A percentile compares a stretch with the other conserved stretches of the same genome.
Conservation (phyloP, 176 grass and related monocot genomes). For the Triticum monococcum region DNA sequence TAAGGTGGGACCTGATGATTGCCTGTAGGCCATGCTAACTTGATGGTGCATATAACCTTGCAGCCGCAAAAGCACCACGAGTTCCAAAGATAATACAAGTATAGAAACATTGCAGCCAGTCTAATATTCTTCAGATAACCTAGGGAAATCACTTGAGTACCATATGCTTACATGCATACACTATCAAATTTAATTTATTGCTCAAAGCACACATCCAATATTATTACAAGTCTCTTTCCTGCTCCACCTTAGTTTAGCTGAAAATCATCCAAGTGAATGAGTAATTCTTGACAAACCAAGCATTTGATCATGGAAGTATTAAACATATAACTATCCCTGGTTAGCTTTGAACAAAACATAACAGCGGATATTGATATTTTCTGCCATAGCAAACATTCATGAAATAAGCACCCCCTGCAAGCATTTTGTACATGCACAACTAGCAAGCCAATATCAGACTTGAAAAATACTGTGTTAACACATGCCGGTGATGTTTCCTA, state of each 20-base stretch:
- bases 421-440: background rate
- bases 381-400: background rate
- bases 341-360: background rate
- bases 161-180: background rate
- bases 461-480: background rate
- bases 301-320: background rate
- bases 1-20: background rate
- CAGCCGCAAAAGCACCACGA: background rate
- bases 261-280: background rate
- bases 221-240: background rate
- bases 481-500: background rate
- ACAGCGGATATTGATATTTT: background rate
- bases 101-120: background rate
- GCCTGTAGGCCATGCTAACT: background rate
- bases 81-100: background rate
- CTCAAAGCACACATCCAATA: constrained; percentile 6
- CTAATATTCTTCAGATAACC: background rate
- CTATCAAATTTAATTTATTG: background rate
- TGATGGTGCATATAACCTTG: background rate
- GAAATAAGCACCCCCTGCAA: background rate
- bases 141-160: background rate
- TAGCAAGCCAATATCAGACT: background rate
- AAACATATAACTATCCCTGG: background rate
- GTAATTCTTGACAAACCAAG: background rate
- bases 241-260: background rate